Conservation (phyloP, 2,329 filamentous ascomycete genomes). For the Clarireedia paspali region DNA sequence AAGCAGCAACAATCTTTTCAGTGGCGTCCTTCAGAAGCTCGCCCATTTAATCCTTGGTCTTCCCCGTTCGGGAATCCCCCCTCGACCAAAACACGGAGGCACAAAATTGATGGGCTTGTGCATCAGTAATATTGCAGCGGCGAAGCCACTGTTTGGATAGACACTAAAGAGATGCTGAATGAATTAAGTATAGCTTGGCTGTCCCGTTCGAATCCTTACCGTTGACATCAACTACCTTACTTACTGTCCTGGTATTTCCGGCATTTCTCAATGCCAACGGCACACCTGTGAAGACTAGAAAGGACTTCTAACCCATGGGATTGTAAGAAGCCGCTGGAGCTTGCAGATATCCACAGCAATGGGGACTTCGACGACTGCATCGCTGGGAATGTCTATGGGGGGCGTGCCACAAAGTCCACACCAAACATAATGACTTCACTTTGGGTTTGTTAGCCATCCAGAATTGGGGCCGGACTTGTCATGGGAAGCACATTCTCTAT, state of each 20-base stretch:
- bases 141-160: constrained; percentile 90
- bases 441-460: neutral
- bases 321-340: constrained; percentile 72
- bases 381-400: constrained; percentile 50
- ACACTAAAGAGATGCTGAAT: constrained; percentile 24
- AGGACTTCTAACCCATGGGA: constrained; percentile 91
- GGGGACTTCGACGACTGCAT: constrained; percentile 48
- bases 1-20: constrained; percentile 63
- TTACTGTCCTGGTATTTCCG: constrained; percentile 72
- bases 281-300: constrained; percentile 57
- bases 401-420: constrained; percentile 46
- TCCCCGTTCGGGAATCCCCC: constrained; percentile 80
- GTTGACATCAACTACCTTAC: constrained; percentile 56
- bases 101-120: constrained; percentile 52
- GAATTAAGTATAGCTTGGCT: constrained; percentile 51
- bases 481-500: neutral
- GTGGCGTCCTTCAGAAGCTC: constrained; percentile 77
- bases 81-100: constrained; percentile 80
- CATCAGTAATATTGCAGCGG: constrained; percentile 89
- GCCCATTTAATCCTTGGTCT: constrained; percentile 54
- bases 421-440: constrained; percentile 41
- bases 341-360: constrained; percentile 73
- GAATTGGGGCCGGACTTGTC: neutral
- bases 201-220: constrained; percentile 69
- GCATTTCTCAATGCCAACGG: constrained; percentile 78